These are phyloP conservation scores for Alternaria sp. DNA, from an alignment of 2,329 filamentous ascomycete species.

Conservation along the genomic window DNA sequence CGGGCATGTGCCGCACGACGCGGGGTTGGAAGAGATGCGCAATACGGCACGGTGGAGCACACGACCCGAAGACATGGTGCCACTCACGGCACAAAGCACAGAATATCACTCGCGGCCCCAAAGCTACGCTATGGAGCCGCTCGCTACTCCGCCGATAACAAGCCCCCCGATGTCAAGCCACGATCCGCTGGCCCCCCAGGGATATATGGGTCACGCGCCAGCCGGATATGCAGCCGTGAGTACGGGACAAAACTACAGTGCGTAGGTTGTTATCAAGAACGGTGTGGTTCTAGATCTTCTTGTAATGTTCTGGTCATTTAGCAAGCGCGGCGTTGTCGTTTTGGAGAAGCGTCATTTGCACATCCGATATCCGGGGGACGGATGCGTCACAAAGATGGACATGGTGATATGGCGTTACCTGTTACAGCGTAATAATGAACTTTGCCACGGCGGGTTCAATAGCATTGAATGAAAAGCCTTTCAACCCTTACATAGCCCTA, in stretches of 20 bases:
- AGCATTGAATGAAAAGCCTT: background rate
- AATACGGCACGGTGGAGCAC: slow-evolving; percentile 11
- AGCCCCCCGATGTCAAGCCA: slow-evolving; percentile 13
- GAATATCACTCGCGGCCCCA: slow-evolving; percentile 21
- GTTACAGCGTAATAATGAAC: background rate
- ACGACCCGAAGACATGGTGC: slow-evolving; percentile 7
- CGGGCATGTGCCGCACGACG: background rate
- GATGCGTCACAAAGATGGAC: background rate
- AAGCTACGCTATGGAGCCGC: slow-evolving; percentile 22
- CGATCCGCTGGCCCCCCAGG: slow-evolving; percentile 6
- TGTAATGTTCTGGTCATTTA: background rate
- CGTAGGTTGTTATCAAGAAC: background rate
- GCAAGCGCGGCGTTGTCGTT: background rate
- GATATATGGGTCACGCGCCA: background rate
- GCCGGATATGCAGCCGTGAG: slow-evolving; percentile 20
- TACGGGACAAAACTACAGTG: slow-evolving; percentile 20
- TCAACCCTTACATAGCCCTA: slow-evolving; percentile 5
- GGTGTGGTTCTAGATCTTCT: background rate
- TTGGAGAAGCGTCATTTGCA: background rate
- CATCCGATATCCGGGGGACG: background rate
- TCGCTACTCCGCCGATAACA: slow-evolving; percentile 24
- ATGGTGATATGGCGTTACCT: background rate
- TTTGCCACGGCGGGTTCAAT: background rate
- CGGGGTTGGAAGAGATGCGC: background rate
- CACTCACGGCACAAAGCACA: slow-evolving; percentile 16